Evolutionary conservation across 768 basidiomycete species (phyloP).

Genomic region (Termitomyces bulborhizus): DNA sequence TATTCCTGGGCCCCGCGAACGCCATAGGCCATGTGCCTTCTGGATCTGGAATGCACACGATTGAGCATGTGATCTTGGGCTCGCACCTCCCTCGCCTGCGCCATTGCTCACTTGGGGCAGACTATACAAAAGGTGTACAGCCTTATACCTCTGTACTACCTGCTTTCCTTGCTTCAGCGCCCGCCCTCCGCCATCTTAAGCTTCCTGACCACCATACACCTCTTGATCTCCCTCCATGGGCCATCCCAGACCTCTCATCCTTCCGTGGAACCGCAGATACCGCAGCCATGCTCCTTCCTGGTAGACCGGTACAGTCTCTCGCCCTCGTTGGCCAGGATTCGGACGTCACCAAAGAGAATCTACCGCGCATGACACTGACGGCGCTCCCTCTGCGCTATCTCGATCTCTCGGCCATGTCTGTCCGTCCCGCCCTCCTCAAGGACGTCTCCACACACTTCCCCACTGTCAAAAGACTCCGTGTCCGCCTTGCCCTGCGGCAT

Average conservation of each 20-base stretch:
- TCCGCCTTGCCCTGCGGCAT: conserved; percentile 57
- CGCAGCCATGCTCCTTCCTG: conserved; percentile 56
- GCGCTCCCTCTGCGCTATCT: conserved; percentile 43
- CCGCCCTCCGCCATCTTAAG: conserved; percentile 38
- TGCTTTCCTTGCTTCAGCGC: conserved; percentile 36
- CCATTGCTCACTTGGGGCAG: conserved; percentile 38
- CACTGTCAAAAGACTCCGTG: conserved; percentile 42
- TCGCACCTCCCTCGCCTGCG: conserved; percentile 35
- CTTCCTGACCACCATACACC: conserved; percentile 38
- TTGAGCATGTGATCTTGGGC: conserved; percentile 38
- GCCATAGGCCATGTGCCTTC: conserved; percentile 9
- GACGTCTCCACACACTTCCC: conserved; percentile 48
- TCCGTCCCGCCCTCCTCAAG: conserved; percentile 49
- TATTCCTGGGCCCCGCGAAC: conserved; percentile 45
- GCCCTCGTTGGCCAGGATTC: conserved; percentile 52
- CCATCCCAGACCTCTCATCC: conserved; percentile 41
- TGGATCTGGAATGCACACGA: conserved; percentile 26
- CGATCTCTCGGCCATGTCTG: conserved; percentile 55
- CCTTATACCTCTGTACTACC: conserved; percentile 34
- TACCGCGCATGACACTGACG: conserved; percentile 43
- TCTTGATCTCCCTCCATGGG: conserved; percentile 33
- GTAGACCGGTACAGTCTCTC: conserved; percentile 51
- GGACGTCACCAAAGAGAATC: conserved; percentile 45
- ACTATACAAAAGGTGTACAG: conserved; percentile 35
- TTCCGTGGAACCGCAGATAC: conserved; percentile 57